Evolutionary conservation across 1,139 yeast genomes (phyloP).

Genomic region (Yamadazyma membranifaciens): DNA sequence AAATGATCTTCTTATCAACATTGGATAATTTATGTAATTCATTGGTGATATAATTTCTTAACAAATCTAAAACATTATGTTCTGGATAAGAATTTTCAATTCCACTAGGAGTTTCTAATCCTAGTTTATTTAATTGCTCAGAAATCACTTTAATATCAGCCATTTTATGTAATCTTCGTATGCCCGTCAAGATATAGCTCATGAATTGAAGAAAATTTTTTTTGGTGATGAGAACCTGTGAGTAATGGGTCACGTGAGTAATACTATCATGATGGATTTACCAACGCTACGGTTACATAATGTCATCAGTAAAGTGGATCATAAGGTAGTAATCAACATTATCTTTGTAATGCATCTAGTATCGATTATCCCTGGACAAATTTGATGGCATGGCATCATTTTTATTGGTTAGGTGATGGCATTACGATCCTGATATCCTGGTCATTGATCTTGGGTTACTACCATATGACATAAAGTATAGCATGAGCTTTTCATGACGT

Average conservation of each 20-base stretch:
- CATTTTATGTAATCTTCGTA: slow-evolving; percentile 15
- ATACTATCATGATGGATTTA: too few species aligned
- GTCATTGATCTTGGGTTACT: too few species aligned
- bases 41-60: slow-evolving; percentile 84
- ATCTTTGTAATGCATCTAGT: too few species aligned
- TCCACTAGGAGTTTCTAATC: slow-evolving; percentile 30
- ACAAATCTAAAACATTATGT: slow-evolving; percentile 72
- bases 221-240: slow-evolving; percentile 3
- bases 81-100: slow-evolving; percentile 57
- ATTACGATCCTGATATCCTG: too few species aligned
- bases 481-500: too few species aligned
- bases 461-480: too few species aligned
- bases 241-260: slow-evolving; percentile 4
- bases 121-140: slow-evolving; percentile 35
- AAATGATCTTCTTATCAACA: slow-evolving; percentile 68
- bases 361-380: too few species aligned
- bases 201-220: slow-evolving; percentile 12
- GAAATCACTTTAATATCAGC: slow-evolving; percentile 31
- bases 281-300: too few species aligned
- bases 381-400: too few species aligned
- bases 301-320: too few species aligned
- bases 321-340: too few species aligned
- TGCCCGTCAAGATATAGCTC: slow-evolving; percentile 14
- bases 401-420: too few species aligned
- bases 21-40: slow-evolving; percentile 73